phyloP scores from a whole-genome alignment of 805 yeast species.

The Yarrowia keelungensis region DNA sequence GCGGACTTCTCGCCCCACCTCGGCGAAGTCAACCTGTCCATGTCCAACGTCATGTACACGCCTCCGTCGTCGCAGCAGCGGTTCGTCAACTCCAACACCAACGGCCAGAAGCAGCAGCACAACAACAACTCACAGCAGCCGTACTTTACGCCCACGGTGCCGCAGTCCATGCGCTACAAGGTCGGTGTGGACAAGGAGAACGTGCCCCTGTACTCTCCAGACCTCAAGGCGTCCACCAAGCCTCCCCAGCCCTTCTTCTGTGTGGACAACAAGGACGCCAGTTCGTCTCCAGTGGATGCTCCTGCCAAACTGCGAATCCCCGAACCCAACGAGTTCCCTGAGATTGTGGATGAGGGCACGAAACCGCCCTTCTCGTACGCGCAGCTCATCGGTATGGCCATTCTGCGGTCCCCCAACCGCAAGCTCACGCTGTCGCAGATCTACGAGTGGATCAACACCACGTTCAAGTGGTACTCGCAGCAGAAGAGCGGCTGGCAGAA shows the following conservation, averaged over 20 bases:
- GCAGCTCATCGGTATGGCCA: constrained; percentile 90
- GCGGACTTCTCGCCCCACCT: constrained; percentile 31
- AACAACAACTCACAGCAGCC: constrained; percentile 20
- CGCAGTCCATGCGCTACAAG: constrained; percentile 36
- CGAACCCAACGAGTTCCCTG: constrained; percentile 51
- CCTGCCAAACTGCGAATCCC: constrained; percentile 34
- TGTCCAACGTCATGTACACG: constrained; percentile 35
- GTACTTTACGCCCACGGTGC: constrained; percentile 33
- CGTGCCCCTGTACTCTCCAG: constrained; percentile 30
- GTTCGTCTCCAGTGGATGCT: constrained; percentile 4
- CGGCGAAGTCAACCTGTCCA: constrained; percentile 28
- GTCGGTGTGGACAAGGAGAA: constrained; percentile 18
- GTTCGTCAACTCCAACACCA: constrained; percentile 15
- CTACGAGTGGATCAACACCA: constrained; percentile 87
- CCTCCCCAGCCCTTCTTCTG: constrained; percentile 31
- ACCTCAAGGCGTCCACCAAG: constrained; percentile 30
- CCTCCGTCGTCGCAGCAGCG: constrained; percentile 39
- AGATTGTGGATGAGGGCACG: constrained; percentile 59
- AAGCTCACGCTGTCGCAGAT: constrained; percentile 83
- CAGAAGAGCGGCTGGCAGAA: constrained; percentile 97
- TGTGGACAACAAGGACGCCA: constrained; percentile 20
- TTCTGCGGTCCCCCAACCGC: constrained; percentile 75
- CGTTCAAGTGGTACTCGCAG: constrained; percentile 80
- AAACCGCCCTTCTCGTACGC: constrained; percentile 98
- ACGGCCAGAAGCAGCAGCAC: constrained; percentile 11